These are phyloP conservation scores for Kurtzmaniella quercitrusa DNA, from an alignment of 1,139 yeast genomes.

Conservation along the genomic window DNA sequence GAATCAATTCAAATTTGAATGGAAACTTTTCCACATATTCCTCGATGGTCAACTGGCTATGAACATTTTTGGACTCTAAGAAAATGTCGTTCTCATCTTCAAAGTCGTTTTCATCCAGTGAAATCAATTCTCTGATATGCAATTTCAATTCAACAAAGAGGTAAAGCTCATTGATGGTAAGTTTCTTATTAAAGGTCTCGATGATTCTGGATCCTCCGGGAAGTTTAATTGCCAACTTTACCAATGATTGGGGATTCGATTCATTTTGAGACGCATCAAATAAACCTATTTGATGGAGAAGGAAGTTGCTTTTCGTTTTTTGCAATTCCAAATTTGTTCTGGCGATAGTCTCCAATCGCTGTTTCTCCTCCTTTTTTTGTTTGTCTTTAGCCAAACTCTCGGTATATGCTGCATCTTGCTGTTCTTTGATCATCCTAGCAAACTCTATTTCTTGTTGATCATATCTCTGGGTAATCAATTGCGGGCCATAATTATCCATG, in stretches of 20 bases:
- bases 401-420: constrained; percentile 55
- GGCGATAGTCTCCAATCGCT: constrained; percentile 13
- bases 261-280: constrained; percentile 8
- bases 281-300: constrained; percentile 5
- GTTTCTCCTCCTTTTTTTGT: constrained; percentile 29
- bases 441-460: constrained; percentile 53
- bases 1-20: constrained; percentile 37
- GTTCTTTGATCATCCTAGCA: constrained; percentile 47
- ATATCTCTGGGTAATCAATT: constrained; percentile 43
- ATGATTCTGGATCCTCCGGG: constrained; percentile 61
- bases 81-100: constrained; percentile 12
- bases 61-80: constrained; percentile 6
- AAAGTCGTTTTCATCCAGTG: constrained; percentile 9
- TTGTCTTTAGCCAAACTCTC: constrained; percentile 46
- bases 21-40: constrained; percentile 22
- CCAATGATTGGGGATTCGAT: constrained; percentile 6
- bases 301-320: constrained; percentile 10
- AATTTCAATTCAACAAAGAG: constrained; percentile 53
- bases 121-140: constrained; percentile 14
- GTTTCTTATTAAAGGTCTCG: constrained; percentile 45
- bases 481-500: constrained; percentile 46
- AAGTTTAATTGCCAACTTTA: constrained; percentile 34
- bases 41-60: constrained; percentile 8
- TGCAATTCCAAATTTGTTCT: constrained; percentile 11
- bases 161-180: constrained; percentile 59